phyloP scores from a whole-genome alignment of 2,329 filamentous ascomycete species.

The Aspergillus piperis region DNA sequence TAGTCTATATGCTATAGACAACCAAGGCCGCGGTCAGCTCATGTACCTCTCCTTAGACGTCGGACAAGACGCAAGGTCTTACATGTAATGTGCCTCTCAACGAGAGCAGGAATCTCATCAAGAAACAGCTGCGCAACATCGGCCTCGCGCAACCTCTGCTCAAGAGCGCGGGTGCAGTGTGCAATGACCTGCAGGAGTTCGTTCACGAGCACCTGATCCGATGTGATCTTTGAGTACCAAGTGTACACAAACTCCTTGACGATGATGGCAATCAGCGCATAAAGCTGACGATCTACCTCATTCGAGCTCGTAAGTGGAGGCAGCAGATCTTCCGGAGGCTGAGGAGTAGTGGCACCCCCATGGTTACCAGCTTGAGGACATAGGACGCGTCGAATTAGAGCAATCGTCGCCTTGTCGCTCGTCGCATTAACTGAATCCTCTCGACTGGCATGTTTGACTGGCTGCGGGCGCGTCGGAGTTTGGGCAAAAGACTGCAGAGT shows the following conservation, averaged over 20 bases:
- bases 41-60: background rate
- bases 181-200: constrained; percentile 90
- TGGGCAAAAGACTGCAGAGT: constrained; percentile 31
- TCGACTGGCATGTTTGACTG: constrained; percentile 39
- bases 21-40: constrained; percentile 23
- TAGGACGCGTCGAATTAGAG: constrained; percentile 79
- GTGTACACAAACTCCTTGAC: constrained; percentile 85
- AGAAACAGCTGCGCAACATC: constrained; percentile 81
- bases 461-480: constrained; percentile 33
- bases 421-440: constrained; percentile 49
- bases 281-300: constrained; percentile 89
- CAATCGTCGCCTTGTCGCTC: constrained; percentile 75
- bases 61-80: constrained; percentile 25
- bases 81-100: constrained; percentile 82
- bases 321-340: constrained; percentile 76
- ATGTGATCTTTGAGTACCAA: constrained; percentile 92
- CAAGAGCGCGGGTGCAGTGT: constrained; percentile 83
- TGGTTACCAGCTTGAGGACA: constrained; percentile 64
- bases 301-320: constrained; percentile 93
- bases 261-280: constrained; percentile 86
- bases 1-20: constrained; percentile 67
- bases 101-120: constrained; percentile 81
- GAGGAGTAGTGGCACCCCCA: constrained; percentile 54
- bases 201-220: constrained; percentile 82
- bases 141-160: constrained; percentile 78